Evolutionary conservation across 345 rosid genomes (phyloP), one percentile per base, ranked within the genome.

Genomic region (Atalantia buxifolia): DNA sequence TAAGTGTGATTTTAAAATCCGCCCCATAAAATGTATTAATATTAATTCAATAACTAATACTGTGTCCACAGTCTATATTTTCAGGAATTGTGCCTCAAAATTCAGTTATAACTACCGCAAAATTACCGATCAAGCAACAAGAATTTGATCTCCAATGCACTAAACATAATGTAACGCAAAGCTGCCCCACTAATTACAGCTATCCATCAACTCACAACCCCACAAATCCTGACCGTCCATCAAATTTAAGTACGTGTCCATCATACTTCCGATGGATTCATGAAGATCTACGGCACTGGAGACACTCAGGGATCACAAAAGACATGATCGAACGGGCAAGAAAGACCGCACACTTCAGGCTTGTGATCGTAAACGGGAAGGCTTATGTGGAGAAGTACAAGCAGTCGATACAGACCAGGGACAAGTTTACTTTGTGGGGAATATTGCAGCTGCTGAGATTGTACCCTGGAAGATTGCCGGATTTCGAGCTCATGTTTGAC

Each of bases 261-360:
- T 75, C 89, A 8, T 90, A 90, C 78, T 94, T 92, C 82, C 86
- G 87, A 40, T 92, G 95, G 97, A 92, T 94, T 63, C 92, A 90
- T 71, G 93, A 92, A 75, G 98, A 92, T 83, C 83, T 91, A 35
- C 84, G 87, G 86, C 91, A 90, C 0, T 91, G 95, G 98, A 85
- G 76, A 76, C 86, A 75, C 71, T 82, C 78, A 1, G 92, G 98
- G 30, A 88, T 92, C 80, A 90, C 85, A 0, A 84, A 88, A 76
- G 92, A 88, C 56, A 88, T 87, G 88, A 35, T 92, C 33, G 85
- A 91, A 69, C 66, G 78, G 78, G 92, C 89, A 0, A 78, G 81
- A 8, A 86, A 25, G 57, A 88, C 85, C 4, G 95, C 95, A 3
- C 89, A 90, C 80, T 88, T 94, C 70, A 81, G 92, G 70, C 86